Evolutionary conservation across 495 filamentous ascomycete species (phyloP).

Genomic region (Talaromyces adpressus): DNA sequence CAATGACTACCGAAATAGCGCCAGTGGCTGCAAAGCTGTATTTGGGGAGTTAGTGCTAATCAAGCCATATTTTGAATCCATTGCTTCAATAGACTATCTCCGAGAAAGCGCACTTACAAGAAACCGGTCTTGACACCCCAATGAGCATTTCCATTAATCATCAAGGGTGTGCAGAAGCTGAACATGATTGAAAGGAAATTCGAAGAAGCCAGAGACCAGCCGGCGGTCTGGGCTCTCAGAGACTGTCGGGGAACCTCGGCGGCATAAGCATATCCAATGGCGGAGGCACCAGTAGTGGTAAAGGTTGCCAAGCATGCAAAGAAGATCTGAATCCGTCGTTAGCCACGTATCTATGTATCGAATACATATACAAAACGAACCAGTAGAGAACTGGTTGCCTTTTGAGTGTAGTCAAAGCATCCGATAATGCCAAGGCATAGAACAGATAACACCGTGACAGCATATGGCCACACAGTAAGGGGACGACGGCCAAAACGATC

Average conservation of each 20-base stretch:
- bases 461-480: constrained; percentile 31
- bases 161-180: constrained; percentile 35
- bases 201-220: constrained; percentile 27
- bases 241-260: constrained; percentile 33
- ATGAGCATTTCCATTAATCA: constrained; percentile 32
- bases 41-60: too few relatives aligned
- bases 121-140: constrained; percentile 40
- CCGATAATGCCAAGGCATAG: constrained; percentile 32
- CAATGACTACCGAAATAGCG: constrained; percentile 19
- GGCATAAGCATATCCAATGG: constrained; percentile 35
- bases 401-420: constrained; percentile 32
- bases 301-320: constrained; percentile 29
- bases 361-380: too few relatives aligned
- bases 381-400: constrained; percentile 23
- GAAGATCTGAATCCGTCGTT: constrained; percentile 21
- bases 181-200: constrained; percentile 34
- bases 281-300: constrained; percentile 35
- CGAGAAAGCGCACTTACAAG: constrained; percentile 28
- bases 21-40: constrained; percentile 32
- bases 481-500: constrained; percentile 33
- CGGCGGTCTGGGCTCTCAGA: constrained; percentile 32
- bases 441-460: constrained; percentile 27
- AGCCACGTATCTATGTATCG: too few relatives aligned
- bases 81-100: too few relatives aligned
- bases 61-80: neutral